A percentile compares a stretch with the other conserved stretches of the same genome.
These are phyloP conservation scores for Phyllosticta citrichinensis DNA, from an alignment of 2,329 filamentous ascomycete genomes.

Conservation along the genomic window DNA sequence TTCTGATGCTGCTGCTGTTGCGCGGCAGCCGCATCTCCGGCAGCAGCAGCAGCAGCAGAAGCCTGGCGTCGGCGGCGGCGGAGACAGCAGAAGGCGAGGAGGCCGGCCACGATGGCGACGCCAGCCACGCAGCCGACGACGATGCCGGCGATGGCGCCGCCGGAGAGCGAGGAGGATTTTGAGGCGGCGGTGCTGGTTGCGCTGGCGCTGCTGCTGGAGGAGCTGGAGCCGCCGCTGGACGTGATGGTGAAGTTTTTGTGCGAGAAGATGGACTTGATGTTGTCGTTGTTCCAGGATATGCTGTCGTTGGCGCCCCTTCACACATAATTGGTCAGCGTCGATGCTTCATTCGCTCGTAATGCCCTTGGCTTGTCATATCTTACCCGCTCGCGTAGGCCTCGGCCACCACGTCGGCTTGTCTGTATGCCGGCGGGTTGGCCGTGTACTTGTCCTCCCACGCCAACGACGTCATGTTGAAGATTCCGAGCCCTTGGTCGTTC, in stretches of 20 bases:
- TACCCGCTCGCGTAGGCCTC: neutral
- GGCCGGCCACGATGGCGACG: neutral
- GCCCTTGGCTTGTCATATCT: neutral
- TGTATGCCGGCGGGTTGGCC: neutral
- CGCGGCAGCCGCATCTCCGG: neutral
- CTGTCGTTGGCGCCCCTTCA: neutral
- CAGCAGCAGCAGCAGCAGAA: neutral
- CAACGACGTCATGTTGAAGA: constrained; percentile 5
- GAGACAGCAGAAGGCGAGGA: neutral
- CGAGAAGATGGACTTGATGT: neutral
- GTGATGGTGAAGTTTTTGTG: neutral
- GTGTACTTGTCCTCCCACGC: neutral
- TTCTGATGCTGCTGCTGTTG: neutral
- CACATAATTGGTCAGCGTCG: neutral
- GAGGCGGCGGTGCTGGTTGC: neutral
- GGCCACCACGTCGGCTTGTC: neutral
- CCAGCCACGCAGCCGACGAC: neutral
- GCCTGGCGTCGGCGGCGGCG: neutral
- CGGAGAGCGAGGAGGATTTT: neutral
- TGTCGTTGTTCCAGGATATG: neutral
- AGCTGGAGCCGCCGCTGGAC: neutral
- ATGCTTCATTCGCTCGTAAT: neutral
- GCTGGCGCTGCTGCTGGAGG: neutral
- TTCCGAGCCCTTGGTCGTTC: constrained; percentile 1
- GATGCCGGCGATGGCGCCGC: neutral